Base-by-base conservation (phyloP, 495 filamentous ascomycete genomes). In the Penicillium soppii region DNA sequence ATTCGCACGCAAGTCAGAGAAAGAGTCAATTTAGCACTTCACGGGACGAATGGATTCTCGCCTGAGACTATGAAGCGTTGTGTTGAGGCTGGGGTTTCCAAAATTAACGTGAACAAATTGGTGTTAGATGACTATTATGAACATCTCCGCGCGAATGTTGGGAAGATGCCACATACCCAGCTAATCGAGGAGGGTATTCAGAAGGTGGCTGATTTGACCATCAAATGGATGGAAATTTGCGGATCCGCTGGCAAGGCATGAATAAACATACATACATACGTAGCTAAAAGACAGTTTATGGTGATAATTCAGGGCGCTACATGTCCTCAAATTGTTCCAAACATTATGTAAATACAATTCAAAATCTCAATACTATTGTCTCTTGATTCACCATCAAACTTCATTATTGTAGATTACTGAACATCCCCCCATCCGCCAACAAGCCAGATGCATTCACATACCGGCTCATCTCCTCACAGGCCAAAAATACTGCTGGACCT, bases 61-160 rank as follows among this genome's bases (percentile, higher is more conserved):
- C 70, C 80, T 54, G 74, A 74, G 22, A 80, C 82, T 32, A 81
- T 85, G 56, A 59, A 70, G 39, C 65, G 70, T 44, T 86, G 82
- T 63, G 82, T 90, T 52, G 72, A 69, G 13, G 74, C 68, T 22
- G 85, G 86, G 12, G 80, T 88, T 37, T 80, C 78, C 30, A 87
- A 88, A 66, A 72, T 85, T 54, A 90, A 90, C 62, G 84, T 89
- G 44, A 89, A 90, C 64, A 80, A 84, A 58, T 74, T 84, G 19
- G 77, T 90, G 65, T 82, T 88, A 58, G 59, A 63, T 33, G 56
- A 59, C 15, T 61, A 64, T 37, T 64, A 61, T 29, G 52, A 56
- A 0, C 61, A 64, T 36, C 54, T 64, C 0, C 37, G 32, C 7
- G 44, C 46, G 3, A 64, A 54, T 21, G 41, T 52, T 17, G 57